A percentile compares a stretch with the other conserved stretches of the same genome.
Evolutionary conservation across 1,139 yeast species (phyloP).

Genomic region (Yamadazyma atlantica): DNA sequence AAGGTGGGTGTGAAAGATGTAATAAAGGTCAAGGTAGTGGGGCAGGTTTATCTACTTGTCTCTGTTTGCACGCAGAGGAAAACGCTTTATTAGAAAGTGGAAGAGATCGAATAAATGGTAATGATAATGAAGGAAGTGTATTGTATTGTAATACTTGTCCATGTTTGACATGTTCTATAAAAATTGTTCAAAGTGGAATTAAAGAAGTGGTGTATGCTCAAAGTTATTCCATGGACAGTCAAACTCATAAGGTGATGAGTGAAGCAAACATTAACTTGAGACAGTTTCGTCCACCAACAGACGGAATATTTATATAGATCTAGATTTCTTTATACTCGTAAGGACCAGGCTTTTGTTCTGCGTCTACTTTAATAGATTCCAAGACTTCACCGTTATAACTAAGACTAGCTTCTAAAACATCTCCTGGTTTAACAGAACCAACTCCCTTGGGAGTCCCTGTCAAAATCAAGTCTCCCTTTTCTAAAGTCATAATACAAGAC

Average conservation of each 20-base stretch:
- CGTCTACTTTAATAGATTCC: conserved; percentile 50
- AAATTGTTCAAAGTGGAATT: conserved; percentile 91
- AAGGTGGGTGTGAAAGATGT: conserved; percentile 93
- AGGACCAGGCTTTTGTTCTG: conserved; percentile 77
- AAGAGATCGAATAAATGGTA: conserved; percentile 61
- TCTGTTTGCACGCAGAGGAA: conserved; percentile 96
- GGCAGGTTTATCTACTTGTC: conserved; percentile 67
- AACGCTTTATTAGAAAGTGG: conserved; percentile 95
- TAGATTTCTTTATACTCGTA: conserved; percentile 62
- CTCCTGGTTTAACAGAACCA: conserved; percentile 78
- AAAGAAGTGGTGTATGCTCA: conserved; percentile 92
- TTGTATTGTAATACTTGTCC: conserved; percentile 97
- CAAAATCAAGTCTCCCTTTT: conserved; percentile 85
- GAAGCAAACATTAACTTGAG: conserved; percentile 75
- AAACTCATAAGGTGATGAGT: conserved; percentile 66
- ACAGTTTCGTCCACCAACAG: conserved; percentile 67
- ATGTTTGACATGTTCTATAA: conserved; percentile 91
- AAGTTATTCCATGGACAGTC: conserved; percentile 85
- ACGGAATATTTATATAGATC: conserved; percentile 36
- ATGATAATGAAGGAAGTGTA: conserved; percentile 43
- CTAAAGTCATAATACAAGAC: conserved; percentile 85
- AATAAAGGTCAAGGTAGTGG: conserved; percentile 69
- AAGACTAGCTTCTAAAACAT: conserved; percentile 63
- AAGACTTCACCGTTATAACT: conserved; percentile 55
- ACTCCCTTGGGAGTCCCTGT: conserved; percentile 99